phyloP scores from a whole-genome alignment of 495 filamentous ascomycete species.

The Trichoderma reesei region DNA sequence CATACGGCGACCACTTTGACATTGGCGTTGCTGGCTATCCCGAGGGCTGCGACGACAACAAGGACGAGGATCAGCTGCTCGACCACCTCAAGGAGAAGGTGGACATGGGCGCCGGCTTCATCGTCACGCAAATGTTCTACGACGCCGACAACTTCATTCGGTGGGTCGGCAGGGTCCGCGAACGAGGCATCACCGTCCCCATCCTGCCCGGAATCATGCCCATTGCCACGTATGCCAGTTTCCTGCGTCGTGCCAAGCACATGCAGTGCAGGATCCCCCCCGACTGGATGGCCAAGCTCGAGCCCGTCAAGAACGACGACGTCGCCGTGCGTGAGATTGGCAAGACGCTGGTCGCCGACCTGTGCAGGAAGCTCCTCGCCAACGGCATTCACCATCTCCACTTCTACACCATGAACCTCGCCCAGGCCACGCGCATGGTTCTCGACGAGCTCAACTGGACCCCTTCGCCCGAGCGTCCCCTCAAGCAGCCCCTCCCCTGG shows the following conservation, averaged over 20 bases:
- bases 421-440: constrained; percentile 86
- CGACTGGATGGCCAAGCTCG: constrained; percentile 69
- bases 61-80: constrained; percentile 72
- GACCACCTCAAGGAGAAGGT: constrained; percentile 97
- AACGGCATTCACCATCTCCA: constrained; percentile 83
- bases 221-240: constrained; percentile 88
- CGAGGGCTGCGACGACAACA: constrained; percentile 88
- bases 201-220: constrained; percentile 99
- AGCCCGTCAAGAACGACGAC: constrained; percentile 96
- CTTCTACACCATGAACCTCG: constrained; percentile 99
- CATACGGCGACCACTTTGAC: constrained; percentile 92
- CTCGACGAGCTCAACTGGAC: constrained; percentile 77
- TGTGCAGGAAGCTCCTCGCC: constrained; percentile 76
- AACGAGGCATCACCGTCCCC: constrained; percentile 74
- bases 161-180: constrained; percentile 81
- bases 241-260: constrained; percentile 80
- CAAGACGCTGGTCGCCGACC: constrained; percentile 77
- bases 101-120: constrained; percentile 84
- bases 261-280: constrained; percentile 75
- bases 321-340: constrained; percentile 84
- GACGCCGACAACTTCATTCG: constrained; percentile 87
- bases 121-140: constrained; percentile 99
- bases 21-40: constrained; percentile 97
- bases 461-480: constrained; percentile 63
- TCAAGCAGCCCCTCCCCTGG: constrained; percentile 85